phyloP scores from a whole-genome alignment of 106 monocot species.

The Phalaenopsis equestris region DNA sequence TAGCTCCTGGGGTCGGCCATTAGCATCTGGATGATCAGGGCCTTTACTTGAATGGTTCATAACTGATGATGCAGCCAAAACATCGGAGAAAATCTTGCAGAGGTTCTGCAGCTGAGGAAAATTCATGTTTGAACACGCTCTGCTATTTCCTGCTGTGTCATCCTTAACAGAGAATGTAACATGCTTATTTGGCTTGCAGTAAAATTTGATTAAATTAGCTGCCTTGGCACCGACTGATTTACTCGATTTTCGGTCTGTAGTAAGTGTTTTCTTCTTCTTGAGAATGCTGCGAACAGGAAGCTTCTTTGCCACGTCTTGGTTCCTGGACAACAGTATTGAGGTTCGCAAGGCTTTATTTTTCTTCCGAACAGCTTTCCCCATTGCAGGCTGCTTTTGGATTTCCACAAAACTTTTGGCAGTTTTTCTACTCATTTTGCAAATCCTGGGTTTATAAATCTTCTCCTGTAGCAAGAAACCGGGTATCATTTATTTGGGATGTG shows the following conservation, averaged over 20 bases:
- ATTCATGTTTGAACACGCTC: conserved; percentile 18
- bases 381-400: conserved; percentile 9
- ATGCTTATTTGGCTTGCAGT: conserved; percentile 19
- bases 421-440: conserved; percentile 17
- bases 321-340: conserved; percentile 24
- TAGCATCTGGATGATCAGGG: conserved; percentile 7
- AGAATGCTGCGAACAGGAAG: conserved; percentile 25
- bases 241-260: neutral
- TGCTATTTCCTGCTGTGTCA: conserved; percentile 15
- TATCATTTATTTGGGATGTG: neutral
- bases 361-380: conserved; percentile 15
- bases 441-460: conserved; percentile 14
- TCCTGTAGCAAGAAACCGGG: conserved; percentile 23
- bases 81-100: conserved; percentile 46
- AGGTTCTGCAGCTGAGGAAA: conserved; percentile 38
- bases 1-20: conserved; percentile 5
- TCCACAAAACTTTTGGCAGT: conserved; percentile 5
- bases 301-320: conserved; percentile 10
- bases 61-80: conserved; percentile 38
- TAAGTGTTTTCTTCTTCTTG: conserved; percentile 17
- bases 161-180: conserved; percentile 37
- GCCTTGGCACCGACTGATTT: conserved; percentile 18
- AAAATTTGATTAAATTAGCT: conserved; percentile 4
- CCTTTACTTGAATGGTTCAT: conserved; percentile 7
- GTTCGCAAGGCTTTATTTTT: conserved; percentile 18